Base-by-base conservation (phyloP, 345 rosid genomes). In the Hibiscus mutabilis region DNA sequence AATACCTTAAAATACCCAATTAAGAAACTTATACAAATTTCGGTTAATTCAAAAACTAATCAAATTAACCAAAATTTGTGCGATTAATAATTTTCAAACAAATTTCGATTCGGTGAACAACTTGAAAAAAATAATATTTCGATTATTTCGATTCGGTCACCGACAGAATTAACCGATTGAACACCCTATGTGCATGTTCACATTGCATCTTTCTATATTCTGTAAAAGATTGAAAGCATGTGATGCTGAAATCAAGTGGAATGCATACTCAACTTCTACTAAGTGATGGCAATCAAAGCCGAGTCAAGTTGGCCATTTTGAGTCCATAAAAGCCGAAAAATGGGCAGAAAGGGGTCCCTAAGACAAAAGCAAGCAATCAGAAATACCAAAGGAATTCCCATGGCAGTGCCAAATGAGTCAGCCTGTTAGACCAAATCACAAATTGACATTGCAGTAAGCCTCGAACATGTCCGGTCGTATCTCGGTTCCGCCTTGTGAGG, bases 251-350 rank as follows among this genome's bases (percentile, higher is more conserved):
- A 11, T 75, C 44, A 51, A 84, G 86, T 86, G 88, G 88, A 81
- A 79, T 81, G 82, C 91, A 73, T 55, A 81, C 83, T 86, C 87
- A 81, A 79, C 82, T 77, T 73, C 85, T 37, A 84, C 86, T 81
- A 58, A 69, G 68, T 57, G 68, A 75, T 78, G 70, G 73, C 60
- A 78, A 68, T 77, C 51, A 51, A 55, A 47, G 33, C 72, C 69
- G 11, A 60, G 78, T 79, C 86, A 79, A 83, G 79, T 81, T 85
- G 89, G 79, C 86, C 82, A 51, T 60, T 22, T 59, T 75, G 76
- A 52, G 47, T 70, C 71, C 78, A 53, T 72, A 75, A 81, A 79
- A 79, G 35, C 22, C 46, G 60, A 73, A 47, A 57, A 49, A 57
- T 65, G 60, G 73, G 73, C 31, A 33, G 56, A 52, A 59, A 63